phyloP scores from a whole-genome alignment of 2,329 filamentous ascomycete species.

The Xylariaceae sp. region DNA sequence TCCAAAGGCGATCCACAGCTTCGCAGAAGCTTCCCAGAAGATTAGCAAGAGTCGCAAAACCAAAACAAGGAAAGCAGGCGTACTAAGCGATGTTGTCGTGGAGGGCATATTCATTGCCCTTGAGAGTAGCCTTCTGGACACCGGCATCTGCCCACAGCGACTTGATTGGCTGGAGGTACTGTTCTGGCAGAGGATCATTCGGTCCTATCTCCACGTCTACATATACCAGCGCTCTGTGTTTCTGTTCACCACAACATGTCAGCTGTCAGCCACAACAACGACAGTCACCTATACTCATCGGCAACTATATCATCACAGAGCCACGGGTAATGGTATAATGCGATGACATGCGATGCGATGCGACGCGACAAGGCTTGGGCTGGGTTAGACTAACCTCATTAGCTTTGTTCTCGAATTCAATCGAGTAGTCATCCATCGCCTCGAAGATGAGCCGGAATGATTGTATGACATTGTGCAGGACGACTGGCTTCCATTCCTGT shows the following conservation, averaged over 20 bases:
- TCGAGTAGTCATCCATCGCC: constrained; percentile 80
- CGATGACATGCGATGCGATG: background rate
- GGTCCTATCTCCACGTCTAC: constrained; percentile 76
- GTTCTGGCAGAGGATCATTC: constrained; percentile 71
- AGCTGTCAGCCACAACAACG: constrained; percentile 14
- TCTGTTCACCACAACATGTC: constrained; percentile 43
- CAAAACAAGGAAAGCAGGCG: constrained; percentile 48
- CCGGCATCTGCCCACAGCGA: constrained; percentile 77
- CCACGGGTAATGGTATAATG: background rate
- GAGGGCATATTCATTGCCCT: constrained; percentile 93
- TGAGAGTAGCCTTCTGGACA: constrained; percentile 79
- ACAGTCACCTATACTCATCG: background rate
- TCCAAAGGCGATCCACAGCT: constrained; percentile 70
- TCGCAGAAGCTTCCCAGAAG: constrained; percentile 66
- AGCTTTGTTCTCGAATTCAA: constrained; percentile 70
- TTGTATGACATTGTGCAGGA: constrained; percentile 91
- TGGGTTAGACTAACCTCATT: constrained; percentile 61
- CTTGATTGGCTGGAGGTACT: constrained; percentile 77
- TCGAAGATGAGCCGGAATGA: constrained; percentile 87
- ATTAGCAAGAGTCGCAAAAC: constrained; percentile 13
- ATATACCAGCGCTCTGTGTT: constrained; percentile 70
- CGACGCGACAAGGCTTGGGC: background rate
- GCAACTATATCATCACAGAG: background rate
- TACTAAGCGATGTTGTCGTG: constrained; percentile 96
- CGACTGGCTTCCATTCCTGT: constrained; percentile 89